Evolutionary conservation across 768 basidiomycete species (phyloP).

Genomic region (Termitomyces sp.): DNA sequence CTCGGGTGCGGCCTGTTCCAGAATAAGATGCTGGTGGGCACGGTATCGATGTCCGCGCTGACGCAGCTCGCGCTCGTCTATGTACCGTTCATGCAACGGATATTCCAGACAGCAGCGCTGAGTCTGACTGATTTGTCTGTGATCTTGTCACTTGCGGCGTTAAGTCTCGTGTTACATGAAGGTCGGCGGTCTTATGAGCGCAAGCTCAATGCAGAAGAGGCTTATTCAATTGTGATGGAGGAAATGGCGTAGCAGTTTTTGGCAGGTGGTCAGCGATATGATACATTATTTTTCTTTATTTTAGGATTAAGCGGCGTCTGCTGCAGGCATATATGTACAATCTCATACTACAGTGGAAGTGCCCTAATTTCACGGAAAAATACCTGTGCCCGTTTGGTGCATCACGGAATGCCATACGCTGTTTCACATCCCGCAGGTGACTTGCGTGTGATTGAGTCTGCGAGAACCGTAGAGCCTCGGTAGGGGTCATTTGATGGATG

Average conservation of each 20-base stretch:
- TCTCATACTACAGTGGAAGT: not conserved
- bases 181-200: conserved; percentile 74
- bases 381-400: not conserved
- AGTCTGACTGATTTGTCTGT: conserved; percentile 59
- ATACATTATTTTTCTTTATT: not conserved
- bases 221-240: conserved; percentile 44
- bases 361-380: not conserved
- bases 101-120: conserved; percentile 92
- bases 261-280: not conserved
- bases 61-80: conserved; percentile 86
- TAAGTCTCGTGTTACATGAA: conserved; percentile 72
- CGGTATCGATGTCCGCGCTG: conserved; percentile 81
- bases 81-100: conserved; percentile 81
- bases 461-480: not conserved
- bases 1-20: conserved; percentile 77
- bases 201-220: conserved; percentile 45
- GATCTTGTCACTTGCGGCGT: conserved; percentile 60
- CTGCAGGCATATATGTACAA: not conserved
- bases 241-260: conserved; percentile 31
- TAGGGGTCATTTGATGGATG: conserved; percentile 8
- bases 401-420: not conserved
- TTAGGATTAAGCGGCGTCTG: too few species aligned
- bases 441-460: not conserved
- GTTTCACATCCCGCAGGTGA: not conserved
- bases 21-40: conserved; percentile 87